Evolutionary conservation across 495 filamentous ascomycete species (phyloP), one percentile per base, ranked within the genome.

Genomic region (Talaromyces borbonicus): DNA sequence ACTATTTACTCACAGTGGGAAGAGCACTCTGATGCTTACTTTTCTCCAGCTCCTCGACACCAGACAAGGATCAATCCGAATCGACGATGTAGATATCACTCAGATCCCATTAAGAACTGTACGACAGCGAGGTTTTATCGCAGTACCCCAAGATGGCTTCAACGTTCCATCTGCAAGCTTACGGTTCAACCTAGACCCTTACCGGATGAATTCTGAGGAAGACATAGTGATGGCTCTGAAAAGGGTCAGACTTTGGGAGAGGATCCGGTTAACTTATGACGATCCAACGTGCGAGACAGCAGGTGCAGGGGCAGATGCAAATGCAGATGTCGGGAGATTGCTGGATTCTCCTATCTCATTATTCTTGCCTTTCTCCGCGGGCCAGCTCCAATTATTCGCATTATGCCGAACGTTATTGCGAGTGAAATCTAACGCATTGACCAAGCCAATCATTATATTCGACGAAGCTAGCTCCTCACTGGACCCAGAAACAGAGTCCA

Each of bases 101-200:
- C 2, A 15, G 4, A n/a, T 46, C 11, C 14, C 12, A 11, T 20
- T 46, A 9, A 8, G 16, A 31, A 4, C 37, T 1, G 2, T 46
- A 36, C 59, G 67, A 6, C 51, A 55, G 0, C 52, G 56, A 1
- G 39, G 60, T 2, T 41, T 71, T 23, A 65, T 62, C 30, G 59
- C 56, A 6, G 48, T 79, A 2, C 69, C 79, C 11, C 76, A 83
- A 36, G 64, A 76, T 8, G 61, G 75, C 0, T 73, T 78, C 51
- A 36, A 76, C 5, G 45, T 81, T 1, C 68, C 73, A 0, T 55
- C 62, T 6, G 70, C 66, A 1, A 66, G 67, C 0, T 50, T 75
- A 2, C 54, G 65, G 0, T 44, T 69, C 19, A 78, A 80, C 44
- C 48, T 74, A 1, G 68, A 76, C 52, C 69, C 70, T 0, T 52